These are phyloP conservation scores for Chrysopogon serrulatus DNA, from an alignment of 176 grass and related monocot species.

Conservation along the genomic window DNA sequence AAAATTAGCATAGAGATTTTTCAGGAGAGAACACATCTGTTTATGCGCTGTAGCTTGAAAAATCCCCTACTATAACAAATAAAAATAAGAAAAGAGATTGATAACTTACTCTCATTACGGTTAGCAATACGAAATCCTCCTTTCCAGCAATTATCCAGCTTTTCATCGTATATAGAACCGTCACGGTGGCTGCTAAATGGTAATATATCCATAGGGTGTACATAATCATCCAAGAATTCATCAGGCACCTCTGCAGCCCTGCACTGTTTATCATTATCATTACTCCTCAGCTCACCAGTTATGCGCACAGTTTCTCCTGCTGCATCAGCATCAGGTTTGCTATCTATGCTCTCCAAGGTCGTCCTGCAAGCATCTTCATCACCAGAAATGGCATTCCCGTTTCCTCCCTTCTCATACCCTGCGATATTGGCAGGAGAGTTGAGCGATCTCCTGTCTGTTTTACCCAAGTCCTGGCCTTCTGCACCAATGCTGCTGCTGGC, in stretches of 20 bases:
- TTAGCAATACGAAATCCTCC: not conserved
- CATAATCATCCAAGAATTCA: not conserved
- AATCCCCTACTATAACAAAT: not conserved
- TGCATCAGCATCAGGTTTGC: not conserved
- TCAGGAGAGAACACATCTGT: not conserved
- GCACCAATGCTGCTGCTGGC: not conserved
- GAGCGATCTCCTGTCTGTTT: too few species aligned
- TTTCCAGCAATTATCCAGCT: not conserved
- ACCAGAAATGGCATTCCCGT: too few species aligned
- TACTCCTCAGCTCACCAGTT: not conserved
- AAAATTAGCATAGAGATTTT: not conserved
- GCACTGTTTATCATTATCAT: not conserved
- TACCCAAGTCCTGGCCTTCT: not conserved
- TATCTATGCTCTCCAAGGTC: not conserved
- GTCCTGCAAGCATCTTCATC: not conserved
- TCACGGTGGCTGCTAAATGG: constrained; percentile 1
- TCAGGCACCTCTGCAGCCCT: not conserved
- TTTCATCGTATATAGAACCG: not conserved
- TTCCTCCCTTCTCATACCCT: too few species aligned
- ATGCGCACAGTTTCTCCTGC: not conserved
- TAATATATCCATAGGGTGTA: not conserved
- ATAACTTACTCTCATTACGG: constrained; percentile 15
- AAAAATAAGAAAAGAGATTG: not conserved
- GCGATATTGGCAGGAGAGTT: too few species aligned
- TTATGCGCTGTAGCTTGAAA: not conserved